Evolutionary conservation across 1,139 yeast genomes (phyloP).

Genomic region (Zygosaccharomyces sapae): DNA sequence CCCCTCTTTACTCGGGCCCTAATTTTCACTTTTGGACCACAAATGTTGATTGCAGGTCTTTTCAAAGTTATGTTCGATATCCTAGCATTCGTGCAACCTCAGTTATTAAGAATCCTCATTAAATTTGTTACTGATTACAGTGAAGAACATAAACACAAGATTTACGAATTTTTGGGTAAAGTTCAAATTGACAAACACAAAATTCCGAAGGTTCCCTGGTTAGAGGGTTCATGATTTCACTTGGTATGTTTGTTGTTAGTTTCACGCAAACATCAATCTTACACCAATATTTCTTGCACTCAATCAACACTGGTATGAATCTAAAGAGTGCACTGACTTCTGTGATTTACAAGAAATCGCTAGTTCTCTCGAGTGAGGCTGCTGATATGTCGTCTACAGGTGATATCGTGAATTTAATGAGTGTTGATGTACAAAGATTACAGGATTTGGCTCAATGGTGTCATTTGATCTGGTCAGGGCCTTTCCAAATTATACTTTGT

Average conservation of each 20-base stretch:
- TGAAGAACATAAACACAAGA: slow-evolving; percentile 37
- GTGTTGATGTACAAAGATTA: slow-evolving; percentile 91
- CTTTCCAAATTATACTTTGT: slow-evolving; percentile 84
- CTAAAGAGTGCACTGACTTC: slow-evolving; percentile 77
- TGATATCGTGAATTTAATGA: slow-evolving; percentile 94
- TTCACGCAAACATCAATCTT: slow-evolving; percentile 76
- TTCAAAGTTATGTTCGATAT: slow-evolving; percentile 77
- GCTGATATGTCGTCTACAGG: slow-evolving; percentile 82
- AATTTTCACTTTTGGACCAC: slow-evolving; percentile 62
- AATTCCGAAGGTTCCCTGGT: slow-evolving; percentile 48
- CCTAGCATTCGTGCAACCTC: slow-evolving; percentile 86
- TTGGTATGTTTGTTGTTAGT: slow-evolving; percentile 79
- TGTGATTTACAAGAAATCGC: slow-evolving; percentile 73
- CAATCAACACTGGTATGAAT: slow-evolving; percentile 87
- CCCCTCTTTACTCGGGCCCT: slow-evolving; percentile 71
- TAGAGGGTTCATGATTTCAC: slow-evolving; percentile 77
- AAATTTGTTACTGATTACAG: slow-evolving; percentile 77
- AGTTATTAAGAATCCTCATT: slow-evolving; percentile 68
- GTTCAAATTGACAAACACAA: slow-evolving; percentile 24
- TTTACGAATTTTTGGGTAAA: slow-evolving; percentile 1
- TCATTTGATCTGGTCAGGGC: slow-evolving; percentile 93
- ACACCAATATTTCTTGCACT: slow-evolving; percentile 90
- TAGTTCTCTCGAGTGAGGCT: slow-evolving; percentile 79
- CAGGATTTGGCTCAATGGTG: slow-evolving; percentile 87
- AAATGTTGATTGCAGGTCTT: slow-evolving; percentile 66